Evolutionary conservation across 2,329 filamentous ascomycete genomes (phyloP), one percentile per base, ranked within the genome.

Genomic region (Penicillium polonicum): DNA sequence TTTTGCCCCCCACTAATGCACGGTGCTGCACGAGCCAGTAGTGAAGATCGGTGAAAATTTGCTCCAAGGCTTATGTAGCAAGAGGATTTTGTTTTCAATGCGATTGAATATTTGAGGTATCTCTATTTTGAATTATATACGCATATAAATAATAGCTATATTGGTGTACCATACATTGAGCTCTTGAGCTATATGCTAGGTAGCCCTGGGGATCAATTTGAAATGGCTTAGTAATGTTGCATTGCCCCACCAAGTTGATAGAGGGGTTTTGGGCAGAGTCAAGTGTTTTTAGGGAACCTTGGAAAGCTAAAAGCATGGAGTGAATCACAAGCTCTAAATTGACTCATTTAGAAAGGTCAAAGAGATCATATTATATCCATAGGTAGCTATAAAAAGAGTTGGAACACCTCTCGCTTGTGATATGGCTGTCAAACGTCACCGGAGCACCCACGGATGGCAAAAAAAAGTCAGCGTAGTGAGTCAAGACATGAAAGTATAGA

Each of bases 371-470:
- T 31, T 31, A 13, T 31, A 13, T 31, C 12, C 2, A 15, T 10
- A 15, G 7, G 7, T 10, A 23, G 13, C 15, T 25, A 9, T 31
- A 33, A 41, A 23, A 33, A n/a, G 19, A 19, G n/a, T 10, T 0
- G 41, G 10, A 15, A 33, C 3, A 27, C 12, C 39, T 38, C 38
- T 42, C 29, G 46, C 17, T 42, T 45, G 41, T 27, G 17, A 23
- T 49, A 35, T 48, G n/a, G 13, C 10, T 52, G 33, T 33, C 36
- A 33, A 41, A 55, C 45, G 54, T 56, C 48, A 52, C 48, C 54
- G 48, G 48, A 45, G 48, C 29, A 56, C 33, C 48, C 48, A 44
- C 54, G 54, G 54, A 36, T 29, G 36, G 43, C 52, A n/a, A 39
- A 38, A 23, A 25, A 35, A 27, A 42, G 21, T 9, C 51, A 52